Evolutionary conservation across 306 rosid genomes (phyloP), one percentile per base, ranked within the genome.

Genomic region (Oxytropis ochrocephala): DNA sequence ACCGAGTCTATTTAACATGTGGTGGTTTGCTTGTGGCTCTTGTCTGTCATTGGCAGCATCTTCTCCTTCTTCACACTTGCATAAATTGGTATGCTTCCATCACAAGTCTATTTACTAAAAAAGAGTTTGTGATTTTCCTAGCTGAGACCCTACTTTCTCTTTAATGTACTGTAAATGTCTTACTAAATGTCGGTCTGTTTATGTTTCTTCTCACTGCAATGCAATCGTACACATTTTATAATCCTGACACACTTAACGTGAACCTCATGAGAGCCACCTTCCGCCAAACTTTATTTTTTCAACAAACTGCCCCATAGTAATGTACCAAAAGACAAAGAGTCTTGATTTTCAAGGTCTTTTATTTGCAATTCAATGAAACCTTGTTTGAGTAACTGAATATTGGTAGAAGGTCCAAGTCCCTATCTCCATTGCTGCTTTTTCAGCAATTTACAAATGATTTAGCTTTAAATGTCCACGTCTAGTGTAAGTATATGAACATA

Each of bases 51-150:
- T 16, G 98, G 96, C 53, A 78, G 90, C 82, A 46, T 77, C 69
- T 48, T 86, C 77, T 93, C 97, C 14, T 88, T 88, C 79, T 85
- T 85, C 78, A 88, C 97, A 4, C 85, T 93, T 0, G 85, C 94
- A 21, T 93, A 88, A 84, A 78, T 87, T 7, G 96, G 98, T 90
- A 88, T 60, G 85, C 29, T 18, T 51, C 38, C 69, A 29, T 61
- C 56, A 46, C 27, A 54, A 51, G 24, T 12, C 51, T 74, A 46
- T 81, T 57, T 56, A 35, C 36, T 13, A n/a, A 42, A 70, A 48
- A 74, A 18, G 47, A 44, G 41, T 43, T 61, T 53, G 32, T 38
- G 59, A 61, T 61, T 21, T 46, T 41, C 72, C 17, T 65, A 14
- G 12, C 42, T 5, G 64, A 27, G 39, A 60, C 56, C 47, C 55